Evolutionary conservation across 2,329 filamentous ascomycete genomes (phyloP).

Genomic region (Colletotrichum sp.): DNA sequence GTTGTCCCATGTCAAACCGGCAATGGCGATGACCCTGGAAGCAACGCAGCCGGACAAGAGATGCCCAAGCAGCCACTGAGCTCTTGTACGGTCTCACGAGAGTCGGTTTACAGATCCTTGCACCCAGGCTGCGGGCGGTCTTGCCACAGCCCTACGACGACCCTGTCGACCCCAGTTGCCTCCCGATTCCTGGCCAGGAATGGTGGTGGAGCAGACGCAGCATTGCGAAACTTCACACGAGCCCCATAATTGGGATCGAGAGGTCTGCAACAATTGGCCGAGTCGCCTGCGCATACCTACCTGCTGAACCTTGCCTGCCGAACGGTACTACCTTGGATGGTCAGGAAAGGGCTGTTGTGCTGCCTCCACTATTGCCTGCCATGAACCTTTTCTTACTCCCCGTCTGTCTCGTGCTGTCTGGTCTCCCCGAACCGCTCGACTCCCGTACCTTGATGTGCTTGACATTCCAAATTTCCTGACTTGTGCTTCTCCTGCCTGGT

Average conservation of each 20-base stretch:
- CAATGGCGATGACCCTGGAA: neutral
- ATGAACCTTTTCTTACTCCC: neutral
- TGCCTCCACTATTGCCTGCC: neutral
- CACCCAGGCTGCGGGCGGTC: neutral
- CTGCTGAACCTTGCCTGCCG: too few relatives aligned
- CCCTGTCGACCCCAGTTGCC: neutral
- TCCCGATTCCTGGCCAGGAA: neutral
- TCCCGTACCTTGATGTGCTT: neutral
- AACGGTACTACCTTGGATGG: too few relatives aligned
- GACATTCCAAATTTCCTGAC: neutral
- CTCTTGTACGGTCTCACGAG: too few relatives aligned
- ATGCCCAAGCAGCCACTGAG: neutral
- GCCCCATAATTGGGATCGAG: neutral
- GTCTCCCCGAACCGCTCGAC: neutral
- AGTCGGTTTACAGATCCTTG: neutral
- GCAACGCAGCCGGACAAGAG: neutral
- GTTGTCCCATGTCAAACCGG: neutral
- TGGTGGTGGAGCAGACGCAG: neutral
- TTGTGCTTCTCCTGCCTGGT: neutral
- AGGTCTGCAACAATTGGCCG: neutral
- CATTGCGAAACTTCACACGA: neutral
- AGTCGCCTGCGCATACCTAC: neutral
- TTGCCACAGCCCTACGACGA: neutral
- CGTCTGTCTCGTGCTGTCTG: neutral
- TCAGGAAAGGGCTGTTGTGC: neutral